These are phyloP conservation scores for Angomonas deanei DNA, from an alignment of 208 protist species.

Conservation along the genomic window DNA sequence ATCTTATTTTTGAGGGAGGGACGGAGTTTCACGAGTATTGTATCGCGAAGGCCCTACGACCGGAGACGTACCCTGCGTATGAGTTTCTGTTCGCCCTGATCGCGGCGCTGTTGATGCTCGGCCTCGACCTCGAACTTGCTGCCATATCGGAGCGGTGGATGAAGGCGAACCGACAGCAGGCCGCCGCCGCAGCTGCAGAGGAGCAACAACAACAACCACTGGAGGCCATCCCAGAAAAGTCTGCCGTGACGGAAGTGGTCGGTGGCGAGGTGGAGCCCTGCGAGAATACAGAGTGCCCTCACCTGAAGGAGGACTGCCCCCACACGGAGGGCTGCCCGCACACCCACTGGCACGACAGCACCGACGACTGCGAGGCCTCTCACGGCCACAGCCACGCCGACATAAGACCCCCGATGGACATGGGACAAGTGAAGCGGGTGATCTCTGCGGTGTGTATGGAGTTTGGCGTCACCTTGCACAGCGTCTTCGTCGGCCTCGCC, in stretches of 20 bases:
- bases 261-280: too few relatives aligned
- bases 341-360: neutral
- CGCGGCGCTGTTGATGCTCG: slow-evolving; percentile 49
- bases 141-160: slow-evolving; percentile 30
- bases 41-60: slow-evolving; percentile 17
- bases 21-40: slow-evolving; percentile 32
- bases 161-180: neutral
- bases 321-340: neutral
- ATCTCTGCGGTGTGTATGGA: slow-evolving; percentile 23
- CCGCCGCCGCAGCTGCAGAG: neutral
- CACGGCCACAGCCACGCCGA: slow-evolving; percentile 28
- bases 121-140: slow-evolving; percentile 39
- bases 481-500: slow-evolving; percentile 37
- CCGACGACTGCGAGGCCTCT: neutral
- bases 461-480: slow-evolving; percentile 39
- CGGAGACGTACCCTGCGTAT: slow-evolving; percentile 25
- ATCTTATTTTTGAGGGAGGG: slow-evolving; percentile 43
- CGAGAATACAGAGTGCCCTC: neutral
- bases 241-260: too few relatives aligned
- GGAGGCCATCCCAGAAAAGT: too few relatives aligned
- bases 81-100: slow-evolving; percentile 49
- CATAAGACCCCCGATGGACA: neutral
- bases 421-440: neutral
- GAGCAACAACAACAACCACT: neutral
- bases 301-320: neutral